These are phyloP conservation scores for Cucurbita ficifolia DNA, from an alignment of 306 rosid species.

Conservation along the genomic window DNA sequence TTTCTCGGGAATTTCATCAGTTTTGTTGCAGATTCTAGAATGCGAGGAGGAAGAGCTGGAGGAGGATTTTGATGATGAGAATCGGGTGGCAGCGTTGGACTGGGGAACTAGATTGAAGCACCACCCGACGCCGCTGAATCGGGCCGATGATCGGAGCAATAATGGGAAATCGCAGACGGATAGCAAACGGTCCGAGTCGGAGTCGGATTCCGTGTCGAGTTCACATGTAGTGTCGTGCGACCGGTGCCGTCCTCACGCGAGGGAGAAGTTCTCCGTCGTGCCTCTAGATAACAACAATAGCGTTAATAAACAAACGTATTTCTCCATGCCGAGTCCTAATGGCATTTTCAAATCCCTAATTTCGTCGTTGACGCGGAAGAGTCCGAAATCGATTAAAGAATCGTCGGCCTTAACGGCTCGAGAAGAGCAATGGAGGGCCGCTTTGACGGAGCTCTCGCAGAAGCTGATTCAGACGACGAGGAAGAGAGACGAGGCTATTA, in stretches of 20 bases:
- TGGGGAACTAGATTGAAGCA: slow-evolving; percentile 20
- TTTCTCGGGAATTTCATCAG: not conserved
- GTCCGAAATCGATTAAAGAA: slow-evolving; percentile 38
- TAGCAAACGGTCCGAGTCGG: slow-evolving; percentile 36
- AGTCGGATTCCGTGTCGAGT: slow-evolving; percentile 15
- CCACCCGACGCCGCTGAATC: slow-evolving; percentile 36
- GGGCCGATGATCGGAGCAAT: not conserved
- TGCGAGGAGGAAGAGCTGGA: slow-evolving; percentile 14
- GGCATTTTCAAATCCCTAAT: slow-evolving; percentile 63
- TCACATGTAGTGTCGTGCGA: slow-evolving; percentile 54
- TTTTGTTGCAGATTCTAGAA: slow-evolving; percentile 62
- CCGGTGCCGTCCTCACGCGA: slow-evolving; percentile 70
- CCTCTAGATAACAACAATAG: slow-evolving; percentile 42
- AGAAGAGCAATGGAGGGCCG: slow-evolving; percentile 81
- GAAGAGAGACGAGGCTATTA: slow-evolving; percentile 62
- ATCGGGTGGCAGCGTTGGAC: slow-evolving; percentile 22
- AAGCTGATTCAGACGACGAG: slow-evolving; percentile 65
- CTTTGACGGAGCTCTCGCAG: slow-evolving; percentile 78
- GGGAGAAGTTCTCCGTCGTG: slow-evolving; percentile 72
- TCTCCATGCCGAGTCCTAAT: slow-evolving; percentile 51
- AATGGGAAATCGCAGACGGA: slow-evolving; percentile 11
- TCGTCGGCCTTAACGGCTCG: slow-evolving; percentile 15
- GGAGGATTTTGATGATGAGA: slow-evolving; percentile 1
- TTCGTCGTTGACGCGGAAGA: slow-evolving; percentile 53
- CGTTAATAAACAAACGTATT: slow-evolving; percentile 24